phyloP scores from a whole-genome alignment of 805 yeast genomes.

The Candida caryicola region DNA sequence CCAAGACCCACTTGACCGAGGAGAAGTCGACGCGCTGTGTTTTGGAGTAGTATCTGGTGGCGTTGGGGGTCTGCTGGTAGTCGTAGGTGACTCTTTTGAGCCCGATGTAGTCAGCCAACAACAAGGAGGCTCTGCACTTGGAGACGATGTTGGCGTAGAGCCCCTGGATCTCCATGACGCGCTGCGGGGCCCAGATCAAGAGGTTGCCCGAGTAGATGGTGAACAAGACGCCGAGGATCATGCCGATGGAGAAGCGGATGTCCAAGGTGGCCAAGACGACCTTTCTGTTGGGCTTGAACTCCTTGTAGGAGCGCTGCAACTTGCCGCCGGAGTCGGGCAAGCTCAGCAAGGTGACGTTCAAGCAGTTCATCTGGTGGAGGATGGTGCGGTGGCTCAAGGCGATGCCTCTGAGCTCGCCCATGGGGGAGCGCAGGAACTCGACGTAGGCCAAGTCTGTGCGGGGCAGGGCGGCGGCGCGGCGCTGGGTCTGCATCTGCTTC shows the following conservation, averaged over 20 bases:
- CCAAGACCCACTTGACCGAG: slow-evolving; percentile 82
- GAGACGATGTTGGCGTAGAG: slow-evolving; percentile 80
- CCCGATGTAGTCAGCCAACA: slow-evolving; percentile 84
- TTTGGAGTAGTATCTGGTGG: slow-evolving; percentile 76
- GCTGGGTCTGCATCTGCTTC: slow-evolving; percentile 12
- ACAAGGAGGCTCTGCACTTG: slow-evolving; percentile 62
- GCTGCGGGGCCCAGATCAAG: slow-evolving; percentile 74
- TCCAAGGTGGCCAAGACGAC: slow-evolving; percentile 50
- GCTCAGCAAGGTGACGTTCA: slow-evolving; percentile 67
- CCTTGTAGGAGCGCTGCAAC: slow-evolving; percentile 38
- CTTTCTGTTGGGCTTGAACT: slow-evolving; percentile 42
- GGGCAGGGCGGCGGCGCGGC: slow-evolving; percentile 11
- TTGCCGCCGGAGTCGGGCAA: slow-evolving; percentile 58
- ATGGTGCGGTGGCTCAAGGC: slow-evolving; percentile 88
- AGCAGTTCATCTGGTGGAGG: slow-evolving; percentile 79
- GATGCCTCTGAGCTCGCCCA: slow-evolving; percentile 90
- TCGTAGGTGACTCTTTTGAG: slow-evolving; percentile 88
- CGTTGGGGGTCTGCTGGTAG: slow-evolving; percentile 84
- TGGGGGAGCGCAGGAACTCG: slow-evolving; percentile 85
- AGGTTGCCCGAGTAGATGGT: slow-evolving; percentile 84
- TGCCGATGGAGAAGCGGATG: slow-evolving; percentile 65
- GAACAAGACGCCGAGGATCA: slow-evolving; percentile 75
- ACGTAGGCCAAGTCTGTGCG: slow-evolving; percentile 77
- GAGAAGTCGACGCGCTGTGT: slow-evolving; percentile 74
- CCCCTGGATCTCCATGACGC: slow-evolving; percentile 76